A percentile compares a stretch with the other conserved stretches of the same genome.
phyloP scores from a whole-genome alignment of 805 yeast species.

The Blastobotrys mokoenaii region DNA sequence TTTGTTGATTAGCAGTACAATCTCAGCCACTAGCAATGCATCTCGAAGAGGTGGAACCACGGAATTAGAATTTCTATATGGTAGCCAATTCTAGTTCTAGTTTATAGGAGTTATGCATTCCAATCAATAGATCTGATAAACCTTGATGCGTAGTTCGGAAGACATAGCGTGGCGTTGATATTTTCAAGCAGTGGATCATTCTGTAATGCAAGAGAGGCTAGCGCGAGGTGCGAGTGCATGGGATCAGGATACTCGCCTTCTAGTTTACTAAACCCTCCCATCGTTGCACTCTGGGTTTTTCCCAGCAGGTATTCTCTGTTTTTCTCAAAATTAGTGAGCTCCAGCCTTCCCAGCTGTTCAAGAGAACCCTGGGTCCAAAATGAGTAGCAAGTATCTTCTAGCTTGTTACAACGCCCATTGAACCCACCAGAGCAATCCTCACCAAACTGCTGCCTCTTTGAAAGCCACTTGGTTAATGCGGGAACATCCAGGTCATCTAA shows the following conservation, averaged over 20 bases:
- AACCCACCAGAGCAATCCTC: conserved; percentile 50
- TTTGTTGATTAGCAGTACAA: not conserved
- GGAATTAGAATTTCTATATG: too few species aligned
- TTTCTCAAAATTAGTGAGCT: conserved; percentile 30
- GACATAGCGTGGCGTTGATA: conserved; percentile 28
- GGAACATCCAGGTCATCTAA: conserved; percentile 17
- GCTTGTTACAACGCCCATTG: conserved; percentile 81
- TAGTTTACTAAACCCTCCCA: conserved; percentile 78
- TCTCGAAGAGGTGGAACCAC: too few species aligned
- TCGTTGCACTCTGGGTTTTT: conserved; percentile 47
- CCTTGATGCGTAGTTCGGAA: conserved; percentile 18
- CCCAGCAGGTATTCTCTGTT: conserved; percentile 40
- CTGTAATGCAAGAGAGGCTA: conserved; percentile 38
- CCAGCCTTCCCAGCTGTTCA: conserved; percentile 31
- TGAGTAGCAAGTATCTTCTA: conserved; percentile 78
- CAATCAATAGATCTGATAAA: conserved; percentile 3
- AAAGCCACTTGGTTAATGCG: conserved; percentile 25
- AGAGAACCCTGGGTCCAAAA: conserved; percentile 74
- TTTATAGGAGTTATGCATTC: too few species aligned
- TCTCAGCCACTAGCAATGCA: too few species aligned
- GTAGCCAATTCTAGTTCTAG: too few species aligned
- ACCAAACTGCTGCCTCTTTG: conserved; percentile 43
- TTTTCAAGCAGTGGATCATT: conserved; percentile 5
- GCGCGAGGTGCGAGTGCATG: conserved; percentile 48
- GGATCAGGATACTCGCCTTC: conserved; percentile 52